Conservation (phyloP, 2,329 filamentous ascomycete genomes). For the Xylariaceae sp. region DNA sequence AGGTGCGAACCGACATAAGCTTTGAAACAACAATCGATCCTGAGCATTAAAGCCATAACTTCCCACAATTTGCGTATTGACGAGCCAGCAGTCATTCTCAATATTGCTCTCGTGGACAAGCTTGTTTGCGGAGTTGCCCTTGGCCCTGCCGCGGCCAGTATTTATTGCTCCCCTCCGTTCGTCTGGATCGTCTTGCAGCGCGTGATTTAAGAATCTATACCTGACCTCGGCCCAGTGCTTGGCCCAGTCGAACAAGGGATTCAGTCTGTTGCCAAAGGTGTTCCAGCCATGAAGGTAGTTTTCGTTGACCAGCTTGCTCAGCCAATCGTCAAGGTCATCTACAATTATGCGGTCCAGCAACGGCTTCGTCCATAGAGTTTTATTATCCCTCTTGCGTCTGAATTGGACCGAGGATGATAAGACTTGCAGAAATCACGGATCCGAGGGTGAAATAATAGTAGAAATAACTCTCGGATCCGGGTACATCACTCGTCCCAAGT, state of each 20-base stretch:
- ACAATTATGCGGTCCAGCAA: too few relatives aligned
- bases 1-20: conserved; percentile 3
- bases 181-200: conserved; percentile 2
- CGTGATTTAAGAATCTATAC: conserved; percentile 7
- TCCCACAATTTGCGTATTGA: neutral
- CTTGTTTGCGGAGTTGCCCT: conserved; percentile 5
- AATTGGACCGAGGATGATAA: too few relatives aligned
- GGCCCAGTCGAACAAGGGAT: conserved; percentile 2
- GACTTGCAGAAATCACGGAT: too few relatives aligned
- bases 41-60: neutral
- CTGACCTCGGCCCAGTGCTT: conserved; percentile 2
- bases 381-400: too few relatives aligned
- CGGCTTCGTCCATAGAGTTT: too few relatives aligned
- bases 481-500: too few relatives aligned
- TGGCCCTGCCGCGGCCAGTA: neutral
- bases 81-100: neutral
- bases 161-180: neutral
- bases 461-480: too few relatives aligned
- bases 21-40: conserved; percentile 1
- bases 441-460: too few relatives aligned
- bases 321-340: too few relatives aligned
- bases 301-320: too few relatives aligned
- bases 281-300: too few relatives aligned
- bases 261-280: neutral
- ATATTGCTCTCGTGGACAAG: conserved; percentile 7